Evolutionary conservation across 2,329 filamentous ascomycete genomes (phyloP).

Genomic region (Mycocentrospora acerina): DNA sequence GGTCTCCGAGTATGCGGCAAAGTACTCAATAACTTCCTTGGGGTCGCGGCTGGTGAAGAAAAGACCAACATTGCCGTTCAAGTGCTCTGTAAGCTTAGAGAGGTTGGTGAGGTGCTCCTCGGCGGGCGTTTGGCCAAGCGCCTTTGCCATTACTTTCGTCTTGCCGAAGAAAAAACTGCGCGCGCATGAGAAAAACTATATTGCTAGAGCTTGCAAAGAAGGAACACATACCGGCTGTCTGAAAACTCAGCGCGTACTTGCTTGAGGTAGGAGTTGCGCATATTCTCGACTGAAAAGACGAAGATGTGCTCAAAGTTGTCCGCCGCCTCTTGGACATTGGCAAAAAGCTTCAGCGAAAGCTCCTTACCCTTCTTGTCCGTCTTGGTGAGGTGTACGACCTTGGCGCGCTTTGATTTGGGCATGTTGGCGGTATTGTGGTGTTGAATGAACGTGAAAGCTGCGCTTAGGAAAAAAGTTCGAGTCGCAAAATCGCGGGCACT

Average conservation of each 20-base stretch:
- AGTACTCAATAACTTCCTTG: slow-evolving; percentile 68
- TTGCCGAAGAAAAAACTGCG: slow-evolving; percentile 94
- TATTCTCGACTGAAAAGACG: slow-evolving; percentile 92
- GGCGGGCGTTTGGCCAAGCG: slow-evolving; percentile 75
- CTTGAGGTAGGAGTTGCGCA: slow-evolving; percentile 96
- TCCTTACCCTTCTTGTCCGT: slow-evolving; percentile 95
- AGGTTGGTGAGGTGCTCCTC: slow-evolving; percentile 81
- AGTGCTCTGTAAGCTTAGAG: slow-evolving; percentile 66
- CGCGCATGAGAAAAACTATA: slow-evolving; percentile 11
- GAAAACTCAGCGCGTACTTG: slow-evolving; percentile 80
- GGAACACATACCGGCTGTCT: slow-evolving; percentile 70
- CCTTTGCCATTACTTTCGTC: slow-evolving; percentile 98
- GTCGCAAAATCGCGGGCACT: slow-evolving; percentile 22
- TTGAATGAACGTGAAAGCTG: slow-evolving; percentile 13
- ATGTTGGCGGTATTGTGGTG: slow-evolving; percentile 55
- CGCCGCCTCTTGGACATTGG: slow-evolving; percentile 81
- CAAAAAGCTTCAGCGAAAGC: slow-evolving; percentile 80
- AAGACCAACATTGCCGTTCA: slow-evolving; percentile 82
- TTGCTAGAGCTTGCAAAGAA: background rate
- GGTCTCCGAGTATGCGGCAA: slow-evolving; percentile 69
- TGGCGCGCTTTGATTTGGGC: slow-evolving; percentile 95
- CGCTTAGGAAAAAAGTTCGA: slow-evolving; percentile 30
- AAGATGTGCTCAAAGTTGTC: slow-evolving; percentile 88
- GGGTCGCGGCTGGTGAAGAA: slow-evolving; percentile 82
- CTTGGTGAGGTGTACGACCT: slow-evolving; percentile 85